phyloP scores from a whole-genome alignment of 495 filamentous ascomycete genomes.

The Chaetomium tenue region DNA sequence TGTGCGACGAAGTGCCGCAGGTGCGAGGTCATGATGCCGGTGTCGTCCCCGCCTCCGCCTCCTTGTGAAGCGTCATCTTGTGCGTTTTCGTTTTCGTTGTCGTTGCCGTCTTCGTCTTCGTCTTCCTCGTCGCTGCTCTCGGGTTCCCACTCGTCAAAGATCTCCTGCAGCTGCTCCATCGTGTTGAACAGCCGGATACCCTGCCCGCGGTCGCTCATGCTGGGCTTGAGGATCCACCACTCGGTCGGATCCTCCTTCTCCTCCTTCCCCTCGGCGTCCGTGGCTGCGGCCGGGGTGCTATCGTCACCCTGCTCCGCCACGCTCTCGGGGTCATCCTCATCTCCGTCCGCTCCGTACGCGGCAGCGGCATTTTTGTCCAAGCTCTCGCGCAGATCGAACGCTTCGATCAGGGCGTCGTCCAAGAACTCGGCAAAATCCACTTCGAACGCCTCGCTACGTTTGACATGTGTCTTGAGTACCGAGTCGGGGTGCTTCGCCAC shows the following conservation, averaged over 20 bases:
- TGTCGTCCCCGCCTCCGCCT: constrained; percentile 26
- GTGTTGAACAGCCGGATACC: constrained; percentile 86
- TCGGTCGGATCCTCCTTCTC: constrained; percentile 42
- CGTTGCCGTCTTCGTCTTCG: constrained; percentile 36
- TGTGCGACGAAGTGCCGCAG: constrained; percentile 95
- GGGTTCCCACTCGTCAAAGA: constrained; percentile 85
- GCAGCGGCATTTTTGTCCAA: constrained; percentile 59
- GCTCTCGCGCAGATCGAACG: constrained; percentile 78
- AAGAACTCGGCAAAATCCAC: constrained; percentile 96
- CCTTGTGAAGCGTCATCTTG: background rate
- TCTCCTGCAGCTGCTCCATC: constrained; percentile 71
- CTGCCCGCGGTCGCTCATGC: constrained; percentile 95
- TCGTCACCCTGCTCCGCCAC: constrained; percentile 30
- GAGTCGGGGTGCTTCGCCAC: constrained; percentile 75
- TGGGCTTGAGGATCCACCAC: constrained; percentile 98
- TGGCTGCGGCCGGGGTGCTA: background rate
- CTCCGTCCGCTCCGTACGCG: constrained; percentile 21
- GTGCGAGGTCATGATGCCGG: constrained; percentile 76
- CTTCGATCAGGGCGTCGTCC: constrained; percentile 86
- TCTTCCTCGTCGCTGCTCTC: constrained; percentile 62
- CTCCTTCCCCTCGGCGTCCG: background rate
- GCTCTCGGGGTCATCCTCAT: constrained; percentile 18
- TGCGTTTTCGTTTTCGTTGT: background rate
- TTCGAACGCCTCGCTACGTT: constrained; percentile 77
- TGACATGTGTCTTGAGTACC: constrained; percentile 63